These are phyloP conservation scores for Botryotinia convoluta DNA, from an alignment of 2,329 filamentous ascomycete genomes.

Conservation along the genomic window DNA sequence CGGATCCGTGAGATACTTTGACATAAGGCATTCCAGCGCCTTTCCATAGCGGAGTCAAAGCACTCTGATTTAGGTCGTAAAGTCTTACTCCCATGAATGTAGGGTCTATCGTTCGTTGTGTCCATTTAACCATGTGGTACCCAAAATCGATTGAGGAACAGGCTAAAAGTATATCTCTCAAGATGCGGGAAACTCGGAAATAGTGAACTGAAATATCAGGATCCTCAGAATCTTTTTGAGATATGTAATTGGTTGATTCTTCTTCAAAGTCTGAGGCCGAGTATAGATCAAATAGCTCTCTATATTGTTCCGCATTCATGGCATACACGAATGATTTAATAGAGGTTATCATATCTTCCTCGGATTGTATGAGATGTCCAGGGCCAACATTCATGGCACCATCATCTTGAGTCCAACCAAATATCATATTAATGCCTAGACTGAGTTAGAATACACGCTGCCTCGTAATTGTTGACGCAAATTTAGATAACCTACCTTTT, in stretches of 20 bases:
- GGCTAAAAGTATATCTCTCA: conserved; percentile 2
- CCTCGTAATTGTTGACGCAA: background rate
- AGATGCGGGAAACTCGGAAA: conserved; percentile 8
- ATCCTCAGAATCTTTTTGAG: background rate
- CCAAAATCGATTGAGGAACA: conserved; percentile 13
- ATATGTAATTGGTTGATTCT: background rate
- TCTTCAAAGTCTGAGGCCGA: background rate
- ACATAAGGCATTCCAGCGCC: conserved; percentile 19
- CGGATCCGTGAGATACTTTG: conserved; percentile 18
- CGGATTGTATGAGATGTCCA: background rate
- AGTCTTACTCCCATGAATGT: background rate
- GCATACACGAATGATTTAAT: conserved; percentile 1
- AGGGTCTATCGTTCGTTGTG: background rate
- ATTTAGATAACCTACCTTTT: background rate
- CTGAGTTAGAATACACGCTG: background rate
- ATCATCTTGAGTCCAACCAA: conserved; percentile 19
- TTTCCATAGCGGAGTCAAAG: conserved; percentile 14
- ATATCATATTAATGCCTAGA: conserved; percentile 13
- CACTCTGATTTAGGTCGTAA: conserved; percentile 12
- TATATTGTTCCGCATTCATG: background rate
- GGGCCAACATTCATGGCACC: conserved; percentile 13
- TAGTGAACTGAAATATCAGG: conserved; percentile 9
- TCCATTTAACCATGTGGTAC: conserved; percentile 13
- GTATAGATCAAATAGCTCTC: background rate
- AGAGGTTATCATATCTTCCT: background rate